These are phyloP conservation scores for Candida loeiensis DNA, from an alignment of 805 yeast species.

Conservation along the genomic window DNA sequence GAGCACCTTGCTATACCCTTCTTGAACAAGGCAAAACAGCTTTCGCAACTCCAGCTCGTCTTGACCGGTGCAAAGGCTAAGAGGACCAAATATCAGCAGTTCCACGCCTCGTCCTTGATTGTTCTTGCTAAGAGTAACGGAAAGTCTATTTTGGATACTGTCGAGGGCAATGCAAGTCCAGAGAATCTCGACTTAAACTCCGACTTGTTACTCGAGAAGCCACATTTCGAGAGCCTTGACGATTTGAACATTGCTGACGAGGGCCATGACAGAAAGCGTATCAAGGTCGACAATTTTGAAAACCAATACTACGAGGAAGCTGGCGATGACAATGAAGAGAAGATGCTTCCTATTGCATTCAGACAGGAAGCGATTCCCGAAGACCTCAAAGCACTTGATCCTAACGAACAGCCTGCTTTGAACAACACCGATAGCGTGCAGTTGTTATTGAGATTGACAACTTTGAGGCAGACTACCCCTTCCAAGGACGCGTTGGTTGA, in stretches of 20 bases:
- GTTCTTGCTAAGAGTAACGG: slow-evolving; percentile 61
- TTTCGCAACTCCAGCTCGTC: slow-evolving; percentile 59
- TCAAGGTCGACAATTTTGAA: slow-evolving; percentile 36
- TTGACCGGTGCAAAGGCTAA: slow-evolving; percentile 88
- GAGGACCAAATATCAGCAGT: slow-evolving; percentile 77
- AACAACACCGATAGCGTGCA: slow-evolving; percentile 71
- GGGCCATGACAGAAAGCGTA: slow-evolving; percentile 33
- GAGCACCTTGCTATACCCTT: slow-evolving; percentile 59
- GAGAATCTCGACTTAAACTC: slow-evolving; percentile 64
- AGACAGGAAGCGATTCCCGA: slow-evolving; percentile 62
- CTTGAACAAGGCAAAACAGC: slow-evolving; percentile 51
- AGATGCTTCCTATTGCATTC: slow-evolving; percentile 59
- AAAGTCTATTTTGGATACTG: slow-evolving; percentile 20
- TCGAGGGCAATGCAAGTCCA: slow-evolving; percentile 34
- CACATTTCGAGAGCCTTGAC: slow-evolving; percentile 61
- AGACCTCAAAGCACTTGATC: slow-evolving; percentile 55
- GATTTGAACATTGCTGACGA: slow-evolving; percentile 36
- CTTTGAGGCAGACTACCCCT: slow-evolving; percentile 68
- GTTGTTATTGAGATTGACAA: slow-evolving; percentile 61
- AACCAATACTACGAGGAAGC: slow-evolving; percentile 5
- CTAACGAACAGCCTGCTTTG: slow-evolving; percentile 76
- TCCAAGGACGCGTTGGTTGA: slow-evolving; percentile 65
- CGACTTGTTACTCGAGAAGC: slow-evolving; percentile 73
- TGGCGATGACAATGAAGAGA: slow-evolving; percentile 24
- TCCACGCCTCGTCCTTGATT: slow-evolving; percentile 68